These are phyloP conservation scores for Penicillium thymicola DNA, from an alignment of 2,329 filamentous ascomycete species.

Conservation along the genomic window DNA sequence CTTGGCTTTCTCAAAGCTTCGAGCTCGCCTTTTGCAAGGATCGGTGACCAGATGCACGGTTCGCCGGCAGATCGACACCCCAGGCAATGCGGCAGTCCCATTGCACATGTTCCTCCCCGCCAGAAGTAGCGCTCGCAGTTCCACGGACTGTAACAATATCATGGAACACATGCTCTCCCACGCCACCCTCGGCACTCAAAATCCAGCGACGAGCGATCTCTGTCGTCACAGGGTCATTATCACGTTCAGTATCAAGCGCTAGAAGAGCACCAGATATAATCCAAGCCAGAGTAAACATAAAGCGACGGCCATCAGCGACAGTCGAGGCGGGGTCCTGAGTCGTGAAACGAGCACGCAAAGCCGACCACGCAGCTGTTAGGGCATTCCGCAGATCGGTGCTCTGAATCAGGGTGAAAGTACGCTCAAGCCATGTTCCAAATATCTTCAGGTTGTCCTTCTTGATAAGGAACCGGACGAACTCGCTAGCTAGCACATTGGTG, in stretches of 20 bases:
- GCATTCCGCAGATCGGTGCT: not conserved
- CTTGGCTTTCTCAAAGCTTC: constrained; percentile 2
- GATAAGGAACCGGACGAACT: constrained; percentile 42
- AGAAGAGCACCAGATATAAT: constrained; percentile 37
- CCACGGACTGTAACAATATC: constrained; percentile 17
- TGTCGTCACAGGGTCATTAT: constrained; percentile 29
- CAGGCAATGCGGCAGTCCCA: constrained; percentile 25
- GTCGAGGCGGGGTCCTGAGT: constrained; percentile 15
- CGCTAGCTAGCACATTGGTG: constrained; percentile 64
- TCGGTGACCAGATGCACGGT: constrained; percentile 21
- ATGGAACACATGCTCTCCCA: constrained; percentile 29
- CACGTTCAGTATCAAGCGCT: constrained; percentile 38
- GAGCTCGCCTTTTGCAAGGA: constrained; percentile 18
- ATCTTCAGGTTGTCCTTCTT: constrained; percentile 25
- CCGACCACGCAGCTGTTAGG: constrained; percentile 17
- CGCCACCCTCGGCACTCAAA: constrained; percentile 27
- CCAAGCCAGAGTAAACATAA: constrained; percentile 37
- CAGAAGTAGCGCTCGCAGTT: not conserved
- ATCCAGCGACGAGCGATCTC: constrained; percentile 42
- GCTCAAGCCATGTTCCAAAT: constrained; percentile 44
- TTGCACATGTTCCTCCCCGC: constrained; percentile 16
- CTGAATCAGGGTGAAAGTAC: constrained; percentile 25
- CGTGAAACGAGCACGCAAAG: constrained; percentile 15
- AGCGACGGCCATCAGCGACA: constrained; percentile 32
- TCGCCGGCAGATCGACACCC: constrained; percentile 19